Evolutionary conservation across 2,329 filamentous ascomycete species (phyloP), one percentile per base, ranked within the genome.

Genomic region (Sarocladium kiliense): DNA sequence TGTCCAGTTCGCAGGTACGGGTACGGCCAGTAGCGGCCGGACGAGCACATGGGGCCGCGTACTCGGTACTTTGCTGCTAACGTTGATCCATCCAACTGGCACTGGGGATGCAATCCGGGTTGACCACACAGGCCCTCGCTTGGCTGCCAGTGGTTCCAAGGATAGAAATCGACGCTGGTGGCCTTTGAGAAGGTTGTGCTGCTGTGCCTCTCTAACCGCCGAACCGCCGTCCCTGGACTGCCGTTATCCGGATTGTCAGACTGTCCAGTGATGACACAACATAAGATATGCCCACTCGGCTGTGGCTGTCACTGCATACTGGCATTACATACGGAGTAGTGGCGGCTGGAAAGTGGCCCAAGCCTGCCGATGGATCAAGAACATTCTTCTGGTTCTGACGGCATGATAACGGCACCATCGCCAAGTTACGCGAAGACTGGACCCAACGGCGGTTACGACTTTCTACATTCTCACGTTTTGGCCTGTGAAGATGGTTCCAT

Each of bases 131-230:
- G 36, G 36, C 36, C n/a, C 36, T 39, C 36, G 36, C n/a, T 16
- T 39, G 7, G 36, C 36, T 39, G 36, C n/a, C 9, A 10, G 9
- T 9, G 11, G 39, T 27, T 47, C 44, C 44, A 47, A 27, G 44
- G 44, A 47, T n/a, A 30, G 25, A 26, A 44, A 21, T 21, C n/a
- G 27, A 44, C n/a, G 36, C 36, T 18, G 44, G 27, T 47, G 44
- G 44, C 9, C 27, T 7, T 11, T 11, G 7, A 9, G 25, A 30
- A 10, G 14, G 7, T 11, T 16, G 16, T 18, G 25, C n/a, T 47
- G 44, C 44, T 47, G 44, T 47, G 44, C 44, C 44, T 47, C 44
- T 23, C 44, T 47, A 47, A 12, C 44, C 44, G 44, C 44, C 44
- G 25, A 47, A 30, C 25, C 23, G 21, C 14, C 3, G 44, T 3